Percentiles rank a stretch among this genome's conserved stretches.
phyloP scores from a whole-genome alignment of 2,329 filamentous ascomycete species.

The Aspergillus amoenus region DNA sequence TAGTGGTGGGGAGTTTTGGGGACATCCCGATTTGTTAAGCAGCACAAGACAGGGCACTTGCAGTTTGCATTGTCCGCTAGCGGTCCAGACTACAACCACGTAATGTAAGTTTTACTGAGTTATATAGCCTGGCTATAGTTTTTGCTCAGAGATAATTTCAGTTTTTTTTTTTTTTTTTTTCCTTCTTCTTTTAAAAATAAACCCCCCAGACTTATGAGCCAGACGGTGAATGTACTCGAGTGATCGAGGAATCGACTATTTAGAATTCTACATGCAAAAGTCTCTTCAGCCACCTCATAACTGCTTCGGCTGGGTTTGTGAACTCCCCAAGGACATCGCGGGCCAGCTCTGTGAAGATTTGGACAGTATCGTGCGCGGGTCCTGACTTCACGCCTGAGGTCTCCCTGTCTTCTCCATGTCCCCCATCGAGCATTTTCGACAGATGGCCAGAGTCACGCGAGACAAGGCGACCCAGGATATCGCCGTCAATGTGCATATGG shows the following conservation, averaged over 20 bases:
- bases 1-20: slow-evolving; percentile 20
- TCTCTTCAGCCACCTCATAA: slow-evolving; percentile 37
- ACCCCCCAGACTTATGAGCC: not conserved
- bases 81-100: not conserved
- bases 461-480: slow-evolving; percentile 59
- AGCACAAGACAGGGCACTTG: not conserved
- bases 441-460: slow-evolving; percentile 40
- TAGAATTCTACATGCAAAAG: slow-evolving; percentile 29
- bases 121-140: not conserved
- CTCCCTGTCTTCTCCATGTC: slow-evolving; percentile 14
- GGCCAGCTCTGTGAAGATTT: slow-evolving; percentile 52
- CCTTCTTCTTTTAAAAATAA: not conserved
- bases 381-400: slow-evolving; percentile 11
- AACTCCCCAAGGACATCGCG: slow-evolving; percentile 46
- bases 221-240: not conserved
- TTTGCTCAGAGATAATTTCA: not conserved
- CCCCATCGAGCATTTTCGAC: slow-evolving; percentile 28
- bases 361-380: slow-evolving; percentile 23
- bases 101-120: not conserved
- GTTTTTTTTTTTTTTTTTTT: not conserved
- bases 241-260: not conserved
- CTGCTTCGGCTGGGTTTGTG: slow-evolving; percentile 25
- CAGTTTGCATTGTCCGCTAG: not conserved
- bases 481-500: slow-evolving; percentile 66
- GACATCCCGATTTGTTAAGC: slow-evolving; percentile 10